A percentile compares a stretch with the other conserved stretches of the same genome.
These are phyloP conservation scores for Coniferiporia weirii DNA, from an alignment of 1,284 basidiomycete genomes.

Conservation along the genomic window DNA sequence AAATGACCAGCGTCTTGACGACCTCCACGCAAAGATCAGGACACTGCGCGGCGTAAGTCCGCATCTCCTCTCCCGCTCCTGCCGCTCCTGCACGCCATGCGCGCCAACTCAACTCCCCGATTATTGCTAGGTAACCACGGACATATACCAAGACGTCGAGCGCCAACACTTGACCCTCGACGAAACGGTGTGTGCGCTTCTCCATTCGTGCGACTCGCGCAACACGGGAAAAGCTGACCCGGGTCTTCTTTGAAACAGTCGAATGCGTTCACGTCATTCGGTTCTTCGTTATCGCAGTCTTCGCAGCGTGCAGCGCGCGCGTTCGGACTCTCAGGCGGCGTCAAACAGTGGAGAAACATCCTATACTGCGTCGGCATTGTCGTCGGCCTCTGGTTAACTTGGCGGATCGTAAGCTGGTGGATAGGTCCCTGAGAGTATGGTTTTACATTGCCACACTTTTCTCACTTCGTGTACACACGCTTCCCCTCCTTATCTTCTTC, in stretches of 20 bases:
- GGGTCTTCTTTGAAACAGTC: constrained; percentile 34
- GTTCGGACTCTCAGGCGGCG: constrained; percentile 57
- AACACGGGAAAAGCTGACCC: not conserved
- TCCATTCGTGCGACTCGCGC: not conserved
- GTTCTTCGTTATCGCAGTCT: constrained; percentile 53
- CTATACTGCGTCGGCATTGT: constrained; percentile 46
- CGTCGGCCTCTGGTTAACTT: constrained; percentile 41
- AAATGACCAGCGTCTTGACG: constrained; percentile 77
- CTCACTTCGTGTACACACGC: not conserved
- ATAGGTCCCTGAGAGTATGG: constrained; percentile 1
- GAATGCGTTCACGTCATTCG: constrained; percentile 63
- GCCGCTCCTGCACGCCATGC: constrained; percentile 4
- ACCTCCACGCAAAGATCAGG: constrained; percentile 74
- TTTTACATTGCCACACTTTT: not conserved
- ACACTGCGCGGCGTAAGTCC: constrained; percentile 63
- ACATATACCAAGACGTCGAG: constrained; percentile 78
- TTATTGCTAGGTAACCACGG: constrained; percentile 60
- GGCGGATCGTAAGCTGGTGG: constrained; percentile 33
- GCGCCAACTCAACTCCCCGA: constrained; percentile 10
- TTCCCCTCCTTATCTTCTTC: not conserved
- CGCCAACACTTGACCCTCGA: constrained; percentile 74
- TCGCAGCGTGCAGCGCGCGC: constrained; percentile 62
- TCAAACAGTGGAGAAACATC: constrained; percentile 64
- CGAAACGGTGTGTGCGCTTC: constrained; percentile 52
- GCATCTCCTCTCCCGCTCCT: constrained; percentile 4